Evolutionary conservation across 2,329 filamentous ascomycete genomes (phyloP).

Genomic region (Lizonia empirigonia): DNA sequence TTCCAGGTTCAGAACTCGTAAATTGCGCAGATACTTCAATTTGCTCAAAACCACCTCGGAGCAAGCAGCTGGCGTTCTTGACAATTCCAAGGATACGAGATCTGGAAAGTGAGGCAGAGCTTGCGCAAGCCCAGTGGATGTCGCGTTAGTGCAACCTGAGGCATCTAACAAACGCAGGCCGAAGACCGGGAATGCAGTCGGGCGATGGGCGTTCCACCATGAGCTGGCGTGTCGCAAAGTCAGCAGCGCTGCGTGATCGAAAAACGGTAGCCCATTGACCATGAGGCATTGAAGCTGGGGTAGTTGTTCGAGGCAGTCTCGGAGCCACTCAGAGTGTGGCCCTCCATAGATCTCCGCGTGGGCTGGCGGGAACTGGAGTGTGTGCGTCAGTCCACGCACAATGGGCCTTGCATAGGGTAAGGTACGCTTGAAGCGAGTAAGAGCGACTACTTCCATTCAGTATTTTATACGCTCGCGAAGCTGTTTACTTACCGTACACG

Average conservation of each 20-base stretch:
- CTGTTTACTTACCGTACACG: conserved; percentile 56
- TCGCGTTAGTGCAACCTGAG: conserved; percentile 63
- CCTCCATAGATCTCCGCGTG: conserved; percentile 66
- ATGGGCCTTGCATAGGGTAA: conserved; percentile 59
- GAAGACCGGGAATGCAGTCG: conserved; percentile 47
- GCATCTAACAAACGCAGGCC: conserved; percentile 62
- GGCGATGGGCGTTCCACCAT: conserved; percentile 29
- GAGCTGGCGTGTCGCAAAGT: conserved; percentile 51
- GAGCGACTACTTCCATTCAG: conserved; percentile 53
- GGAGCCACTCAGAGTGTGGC: conserved; percentile 63
- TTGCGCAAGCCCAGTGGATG: conserved; percentile 58
- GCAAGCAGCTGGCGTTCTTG: conserved; percentile 57
- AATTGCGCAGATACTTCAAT: conserved; percentile 54
- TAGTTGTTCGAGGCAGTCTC: conserved; percentile 62
- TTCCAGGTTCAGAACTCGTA: conserved; percentile 63
- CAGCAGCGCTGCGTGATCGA: conserved; percentile 64
- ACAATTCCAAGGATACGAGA: conserved; percentile 64
- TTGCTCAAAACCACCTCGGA: conserved; percentile 56
- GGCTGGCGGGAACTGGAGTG: conserved; percentile 64
- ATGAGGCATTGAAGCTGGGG: conserved; percentile 65
- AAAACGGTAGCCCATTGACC: conserved; percentile 64
- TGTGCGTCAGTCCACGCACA: conserved; percentile 64
- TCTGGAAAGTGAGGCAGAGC: conserved; percentile 60
- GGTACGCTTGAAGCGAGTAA: conserved; percentile 64
- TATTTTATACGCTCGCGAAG: not conserved